Evolutionary conservation across 2,329 filamentous ascomycete genomes (phyloP).

Genomic region (Claviceps cyperi): DNA sequence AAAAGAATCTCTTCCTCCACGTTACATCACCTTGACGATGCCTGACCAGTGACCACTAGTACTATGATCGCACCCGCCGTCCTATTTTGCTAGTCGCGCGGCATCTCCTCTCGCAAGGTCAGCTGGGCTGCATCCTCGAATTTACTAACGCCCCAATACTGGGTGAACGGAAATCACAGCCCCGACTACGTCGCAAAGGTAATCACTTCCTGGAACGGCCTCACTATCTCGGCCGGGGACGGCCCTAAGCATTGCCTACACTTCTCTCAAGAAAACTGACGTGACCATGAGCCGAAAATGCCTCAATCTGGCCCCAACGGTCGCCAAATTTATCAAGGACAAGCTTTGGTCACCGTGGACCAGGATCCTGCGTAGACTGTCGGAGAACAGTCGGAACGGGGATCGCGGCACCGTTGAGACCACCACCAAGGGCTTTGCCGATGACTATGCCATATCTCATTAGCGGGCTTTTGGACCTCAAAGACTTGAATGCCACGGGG

Average conservation of each 20-base stretch:
- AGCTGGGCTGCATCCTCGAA: too few species aligned
- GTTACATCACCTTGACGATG: too few species aligned
- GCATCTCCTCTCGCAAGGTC: too few species aligned
- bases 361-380: conserved; percentile 55
- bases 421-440: conserved; percentile 59
- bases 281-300: conserved; percentile 44
- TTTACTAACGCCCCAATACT: too few species aligned
- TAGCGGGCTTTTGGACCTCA: conserved; percentile 68
- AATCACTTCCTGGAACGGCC: conserved; percentile 74
- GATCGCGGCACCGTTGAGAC: too few species aligned
- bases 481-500: conserved; percentile 67
- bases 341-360: conserved; percentile 48
- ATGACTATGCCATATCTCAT: conserved; percentile 92
- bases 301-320: conserved; percentile 48
- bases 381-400: too few species aligned
- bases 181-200: too few species aligned
- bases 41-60: too few species aligned
- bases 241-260: conserved; percentile 63
- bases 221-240: conserved; percentile 74
- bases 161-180: too few species aligned
- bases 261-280: conserved; percentile 46
- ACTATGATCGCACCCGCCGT: too few species aligned
- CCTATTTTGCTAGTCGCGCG: too few species aligned
- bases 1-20: too few species aligned
- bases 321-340: conserved; percentile 56